Evolutionary conservation across 148 eudicot species (phyloP).

Genomic region (Nepenthes mirabilis): DNA sequence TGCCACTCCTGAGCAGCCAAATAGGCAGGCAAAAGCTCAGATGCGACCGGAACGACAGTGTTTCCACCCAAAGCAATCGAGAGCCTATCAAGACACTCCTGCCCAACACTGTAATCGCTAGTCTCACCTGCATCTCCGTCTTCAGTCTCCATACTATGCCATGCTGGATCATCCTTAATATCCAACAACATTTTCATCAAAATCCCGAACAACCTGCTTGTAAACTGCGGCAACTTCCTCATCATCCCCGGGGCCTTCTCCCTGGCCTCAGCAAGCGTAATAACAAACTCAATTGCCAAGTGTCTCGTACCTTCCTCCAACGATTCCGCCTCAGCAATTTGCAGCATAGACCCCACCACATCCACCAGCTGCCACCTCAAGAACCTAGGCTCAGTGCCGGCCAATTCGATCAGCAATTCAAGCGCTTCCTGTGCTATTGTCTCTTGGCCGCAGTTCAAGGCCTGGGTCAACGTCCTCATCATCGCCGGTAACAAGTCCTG

Average conservation of each 20-base stretch:
- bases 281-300: conserved; percentile 74
- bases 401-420: conserved; percentile 73
- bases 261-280: conserved; percentile 77
- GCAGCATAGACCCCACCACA: conserved; percentile 81
- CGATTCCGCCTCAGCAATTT: conserved; percentile 68
- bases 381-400: conserved; percentile 79
- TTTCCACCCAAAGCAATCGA: conserved; percentile 79
- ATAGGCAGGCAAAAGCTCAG: conserved; percentile 56
- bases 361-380: conserved; percentile 73
- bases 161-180: conserved; percentile 71
- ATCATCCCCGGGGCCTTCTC: conserved; percentile 95
- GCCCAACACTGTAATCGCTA: conserved; percentile 70
- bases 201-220: conserved; percentile 51
- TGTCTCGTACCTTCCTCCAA: conserved; percentile 84
- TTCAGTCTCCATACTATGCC: conserved; percentile 70
- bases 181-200: conserved; percentile 74
- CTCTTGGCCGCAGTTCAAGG: conserved; percentile 60
- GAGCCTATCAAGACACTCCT: conserved; percentile 71
- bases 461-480: conserved; percentile 78
- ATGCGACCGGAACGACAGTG: conserved; percentile 81
- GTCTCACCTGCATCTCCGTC: conserved; percentile 88
- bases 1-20: conserved; percentile 83
- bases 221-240: conserved; percentile 85
- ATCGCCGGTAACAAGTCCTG: conserved; percentile 80
- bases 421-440: conserved; percentile 86